Evolutionary conservation across 148 eudicot species (phyloP), one percentile per base, ranked within the genome.

Genomic region (Oxyria digyna): DNA sequence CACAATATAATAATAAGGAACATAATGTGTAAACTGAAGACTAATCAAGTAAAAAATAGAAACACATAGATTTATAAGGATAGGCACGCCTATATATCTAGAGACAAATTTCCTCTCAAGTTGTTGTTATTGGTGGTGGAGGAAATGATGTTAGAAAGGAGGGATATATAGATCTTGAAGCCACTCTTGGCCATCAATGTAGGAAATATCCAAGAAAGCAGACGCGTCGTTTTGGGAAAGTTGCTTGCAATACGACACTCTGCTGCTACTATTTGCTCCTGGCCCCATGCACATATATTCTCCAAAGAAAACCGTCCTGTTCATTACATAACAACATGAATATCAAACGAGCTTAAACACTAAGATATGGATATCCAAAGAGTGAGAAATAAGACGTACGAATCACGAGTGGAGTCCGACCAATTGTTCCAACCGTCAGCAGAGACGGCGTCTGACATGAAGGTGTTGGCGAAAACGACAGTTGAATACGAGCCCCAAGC

Each of bases 341-440:
- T 8, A 1, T 27, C 10, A 45, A 21, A 26, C 67, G 67, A 23
- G 1, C 17, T 18, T 45, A 42, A n/a, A 45, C 11, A 41, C 1
- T 32, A 35, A 35, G 12, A 27, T 9, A 46, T 15, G 43, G n/a
- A n/a, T n/a, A n/a, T n/a, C n/a, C n/a, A 23, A 10, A 8, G n/a
- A 11, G 10, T 21, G 38, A 8, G 42, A 42, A 12, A 1, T 3
- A 1, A 49, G 41, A 70, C 92, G 54, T 46, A 91, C 97, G 69
- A 73, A 72, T 92, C 96, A 78, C 83, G 79, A 52, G 84, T 74
- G 12, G 86, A 68, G 71, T 89, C 91, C 55, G 62, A 74, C 97
- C 97, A 92, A 43, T 92, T 91, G 75, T 85, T 81, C 98, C 98
- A 89, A 3, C 98, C 98, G 37, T 89, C 98, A 1, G 84, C 52